Conservation (phyloP, 305 asterid species). For the Vinca major region DNA sequence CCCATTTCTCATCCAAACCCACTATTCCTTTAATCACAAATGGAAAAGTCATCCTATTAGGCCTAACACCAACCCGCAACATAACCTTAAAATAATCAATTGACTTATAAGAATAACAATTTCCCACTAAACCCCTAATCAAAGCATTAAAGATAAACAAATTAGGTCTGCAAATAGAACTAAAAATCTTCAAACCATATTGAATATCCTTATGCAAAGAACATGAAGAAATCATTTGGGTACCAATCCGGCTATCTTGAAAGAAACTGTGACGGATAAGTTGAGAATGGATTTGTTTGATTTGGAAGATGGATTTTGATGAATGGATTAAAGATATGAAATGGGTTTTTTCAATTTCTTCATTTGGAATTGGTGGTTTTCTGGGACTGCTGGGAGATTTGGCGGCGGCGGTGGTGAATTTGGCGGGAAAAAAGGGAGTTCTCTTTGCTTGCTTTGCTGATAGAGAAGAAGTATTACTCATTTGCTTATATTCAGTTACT, state of each 20-base stretch:
- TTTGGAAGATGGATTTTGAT: conserved; percentile 16
- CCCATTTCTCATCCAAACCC: conserved; percentile 17
- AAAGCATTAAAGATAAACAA: conserved; percentile 26
- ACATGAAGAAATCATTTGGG: conserved; percentile 33
- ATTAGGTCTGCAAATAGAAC: conserved; percentile 16
- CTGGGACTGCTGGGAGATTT: too few relatives aligned
- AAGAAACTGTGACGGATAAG: conserved; percentile 10
- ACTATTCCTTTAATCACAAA: conserved; percentile 29
- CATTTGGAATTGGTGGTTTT: too few relatives aligned
- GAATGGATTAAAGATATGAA: conserved; percentile 29
- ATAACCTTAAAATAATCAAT: conserved; percentile 21
- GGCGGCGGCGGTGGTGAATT: too few relatives aligned
- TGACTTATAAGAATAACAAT: conserved; percentile 15
- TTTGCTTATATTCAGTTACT: too few relatives aligned
- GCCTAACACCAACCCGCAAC: conserved; percentile 21
- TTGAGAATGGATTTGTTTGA: conserved; percentile 29
- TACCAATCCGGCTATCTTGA: conserved; percentile 18
- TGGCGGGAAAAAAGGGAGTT: too few relatives aligned
- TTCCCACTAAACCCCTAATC: conserved; percentile 28
- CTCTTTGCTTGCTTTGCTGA: too few relatives aligned
- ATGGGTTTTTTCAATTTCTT: conserved; percentile 15
- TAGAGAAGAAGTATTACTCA: too few relatives aligned
- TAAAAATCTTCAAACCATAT: conserved; percentile 22
- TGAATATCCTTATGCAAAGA: conserved; percentile 10
- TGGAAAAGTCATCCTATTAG: conserved; percentile 32